Evolutionary conservation across 2,329 filamentous ascomycete species (phyloP).

Genomic region (Neopestalotiopsis clavispora): DNA sequence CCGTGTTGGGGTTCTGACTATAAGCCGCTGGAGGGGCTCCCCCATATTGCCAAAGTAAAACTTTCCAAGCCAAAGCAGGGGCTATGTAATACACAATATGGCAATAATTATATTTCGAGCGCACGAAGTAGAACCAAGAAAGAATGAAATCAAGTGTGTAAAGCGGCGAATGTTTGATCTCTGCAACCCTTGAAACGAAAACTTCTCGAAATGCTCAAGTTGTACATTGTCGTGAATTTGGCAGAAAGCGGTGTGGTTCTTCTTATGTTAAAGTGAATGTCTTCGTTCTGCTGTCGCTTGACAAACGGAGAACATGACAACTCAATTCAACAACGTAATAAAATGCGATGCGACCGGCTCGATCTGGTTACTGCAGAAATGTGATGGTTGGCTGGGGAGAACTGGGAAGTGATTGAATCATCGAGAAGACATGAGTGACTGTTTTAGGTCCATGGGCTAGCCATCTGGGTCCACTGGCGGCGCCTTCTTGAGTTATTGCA

Average conservation of each 20-base stretch:
- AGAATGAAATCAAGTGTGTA: neutral
- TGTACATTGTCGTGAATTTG: neutral
- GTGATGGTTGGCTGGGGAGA: neutral
- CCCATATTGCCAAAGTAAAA: neutral
- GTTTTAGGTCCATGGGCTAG: neutral
- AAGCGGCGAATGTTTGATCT: neutral
- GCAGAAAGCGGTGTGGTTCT: neutral
- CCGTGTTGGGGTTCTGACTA: neutral
- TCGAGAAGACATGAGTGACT: neutral
- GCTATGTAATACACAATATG: neutral
- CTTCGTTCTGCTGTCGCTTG: neutral
- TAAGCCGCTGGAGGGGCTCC: neutral
- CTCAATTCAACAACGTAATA: neutral
- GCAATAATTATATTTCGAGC: neutral
- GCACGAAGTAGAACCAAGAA: neutral
- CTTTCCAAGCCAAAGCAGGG: neutral
- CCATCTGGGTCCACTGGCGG: neutral
- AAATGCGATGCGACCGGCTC: neutral
- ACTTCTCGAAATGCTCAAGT: neutral
- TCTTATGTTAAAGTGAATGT: neutral
- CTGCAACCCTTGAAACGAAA: neutral
- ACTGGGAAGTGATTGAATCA: conserved; percentile 16
- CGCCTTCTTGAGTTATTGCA: neutral
- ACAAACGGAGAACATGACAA: neutral
- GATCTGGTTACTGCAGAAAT: neutral